A percentile compares a stretch with the other conserved stretches of the same genome.
Conservation (phyloP, 768 basidiomycete genomes). For the Sarcomyxa edulis region DNA sequence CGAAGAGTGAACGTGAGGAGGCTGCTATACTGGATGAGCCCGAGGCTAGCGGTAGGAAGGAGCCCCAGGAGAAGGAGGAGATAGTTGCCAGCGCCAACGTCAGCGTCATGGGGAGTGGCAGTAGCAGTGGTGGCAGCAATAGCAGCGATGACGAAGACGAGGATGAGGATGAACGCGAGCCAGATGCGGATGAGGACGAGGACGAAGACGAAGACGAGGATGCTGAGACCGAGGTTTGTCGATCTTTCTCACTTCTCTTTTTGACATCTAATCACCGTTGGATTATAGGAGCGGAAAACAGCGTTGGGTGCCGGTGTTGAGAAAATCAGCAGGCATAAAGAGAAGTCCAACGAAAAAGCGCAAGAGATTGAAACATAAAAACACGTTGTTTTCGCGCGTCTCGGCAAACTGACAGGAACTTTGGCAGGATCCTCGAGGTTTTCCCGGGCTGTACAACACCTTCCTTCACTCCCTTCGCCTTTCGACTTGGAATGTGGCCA, state of each 20-base stretch:
- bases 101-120: slow-evolving; percentile 12
- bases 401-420: no score
- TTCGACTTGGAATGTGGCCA: no score
- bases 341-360: no score
- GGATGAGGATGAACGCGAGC: slow-evolving; percentile 15
- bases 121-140: no score
- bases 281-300: slow-evolving; percentile 25
- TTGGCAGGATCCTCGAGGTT: no score
- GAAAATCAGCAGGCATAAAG: slow-evolving; percentile 41
- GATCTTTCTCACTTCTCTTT: slow-evolving; percentile 11
- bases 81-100: no score
- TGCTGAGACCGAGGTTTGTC: slow-evolving; percentile 19
- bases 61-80: slow-evolving; percentile 7
- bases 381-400: no score
- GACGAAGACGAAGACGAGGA: slow-evolving; percentile 22
- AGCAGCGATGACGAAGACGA: slow-evolving; percentile 13
- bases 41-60: slow-evolving; percentile 1
- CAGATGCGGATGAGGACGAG: slow-evolving; percentile 12
- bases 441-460: no score
- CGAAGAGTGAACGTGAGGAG: slow-evolving; percentile 16
- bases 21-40: no score
- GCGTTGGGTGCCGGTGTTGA: slow-evolving; percentile 43
- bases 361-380: no score
- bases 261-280: slow-evolving; percentile 12
- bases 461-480: no score